These are phyloP conservation scores for Amaranthus tricolor DNA, from an alignment of 179 eudicot genomes.

Conservation along the genomic window DNA sequence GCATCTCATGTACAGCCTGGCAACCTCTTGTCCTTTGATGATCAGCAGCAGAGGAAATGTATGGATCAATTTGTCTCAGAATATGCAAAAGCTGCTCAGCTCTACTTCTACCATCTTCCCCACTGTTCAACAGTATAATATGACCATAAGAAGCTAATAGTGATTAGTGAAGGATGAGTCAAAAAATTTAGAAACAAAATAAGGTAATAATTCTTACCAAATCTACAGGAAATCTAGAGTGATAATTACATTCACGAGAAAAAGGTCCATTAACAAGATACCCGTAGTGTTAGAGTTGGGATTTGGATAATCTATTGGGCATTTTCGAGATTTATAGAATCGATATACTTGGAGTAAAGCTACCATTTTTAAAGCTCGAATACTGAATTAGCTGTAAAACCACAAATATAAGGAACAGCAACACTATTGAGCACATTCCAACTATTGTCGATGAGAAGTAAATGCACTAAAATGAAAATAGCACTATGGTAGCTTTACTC, in stretches of 20 bases:
- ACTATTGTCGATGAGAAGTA: background rate
- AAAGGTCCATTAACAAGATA: background rate
- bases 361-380: background rate
- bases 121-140: constrained; percentile 45
- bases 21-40: constrained; percentile 90
- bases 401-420: background rate
- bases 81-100: constrained; percentile 92
- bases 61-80: constrained; percentile 81
- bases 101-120: constrained; percentile 97
- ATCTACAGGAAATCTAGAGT: background rate
- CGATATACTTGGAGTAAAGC: background rate
- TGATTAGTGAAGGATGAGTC: background rate
- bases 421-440: background rate
- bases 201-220: background rate
- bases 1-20: constrained; percentile 80
- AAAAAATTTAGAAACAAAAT: background rate
- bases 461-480: background rate
- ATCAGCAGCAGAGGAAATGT: constrained; percentile 79
- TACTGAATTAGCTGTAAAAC: background rate
- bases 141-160: constrained; percentile 16
- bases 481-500: background rate
- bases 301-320: background rate
- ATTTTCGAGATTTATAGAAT: too few species aligned
- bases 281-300: too few species aligned
- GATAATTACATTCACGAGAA: background rate